Conservation (phyloP, 2,329 filamentous ascomycete species). For the Furcasterigmium furcatum region DNA sequence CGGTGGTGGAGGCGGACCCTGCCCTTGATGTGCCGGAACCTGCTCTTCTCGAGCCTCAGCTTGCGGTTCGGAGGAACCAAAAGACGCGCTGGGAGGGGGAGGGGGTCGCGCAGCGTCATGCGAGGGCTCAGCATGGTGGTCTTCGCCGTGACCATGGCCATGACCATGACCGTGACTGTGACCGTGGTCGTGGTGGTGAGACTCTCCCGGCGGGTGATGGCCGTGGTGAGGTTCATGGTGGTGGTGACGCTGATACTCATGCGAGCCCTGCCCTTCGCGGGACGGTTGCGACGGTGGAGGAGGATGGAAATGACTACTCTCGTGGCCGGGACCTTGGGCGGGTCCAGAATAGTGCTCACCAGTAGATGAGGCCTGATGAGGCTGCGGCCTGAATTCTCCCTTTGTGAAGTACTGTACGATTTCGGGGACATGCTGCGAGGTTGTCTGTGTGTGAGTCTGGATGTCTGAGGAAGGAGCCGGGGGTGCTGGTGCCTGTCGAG, state of each 20-base stretch:
- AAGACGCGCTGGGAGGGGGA: conserved; percentile 24
- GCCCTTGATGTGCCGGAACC: conserved; percentile 15
- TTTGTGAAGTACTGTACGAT: conserved; percentile 52
- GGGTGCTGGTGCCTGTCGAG: conserved; percentile 1
- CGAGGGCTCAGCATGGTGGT: conserved; percentile 13
- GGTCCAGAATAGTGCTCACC: conserved; percentile 26
- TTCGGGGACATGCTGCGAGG: conserved; percentile 18
- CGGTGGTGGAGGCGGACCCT: conserved; percentile 20
- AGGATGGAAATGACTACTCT: conserved; percentile 13
- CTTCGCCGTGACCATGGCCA: conserved; percentile 15
- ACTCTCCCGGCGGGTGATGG: conserved; percentile 2
- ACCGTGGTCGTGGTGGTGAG: conserved; percentile 14
- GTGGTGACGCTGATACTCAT: conserved; percentile 6
- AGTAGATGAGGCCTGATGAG: conserved; percentile 19
- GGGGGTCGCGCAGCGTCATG: conserved; percentile 15
- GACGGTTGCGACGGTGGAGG: conserved; percentile 17
- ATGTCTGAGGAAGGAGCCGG: conserved; percentile 24
- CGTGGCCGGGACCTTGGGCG: conserved; percentile 17
- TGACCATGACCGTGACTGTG: conserved; percentile 10
- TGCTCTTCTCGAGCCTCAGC: conserved; percentile 45
- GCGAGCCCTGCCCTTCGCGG: conserved; percentile 8
- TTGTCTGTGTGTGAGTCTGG: conserved; percentile 24
- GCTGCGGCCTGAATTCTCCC: conserved; percentile 45
- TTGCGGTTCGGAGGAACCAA: conserved; percentile 39
- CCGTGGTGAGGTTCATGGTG: conserved; percentile 6